Conservation (phyloP, 495 filamentous ascomycete genomes). For the Podospora didyma region DNA sequence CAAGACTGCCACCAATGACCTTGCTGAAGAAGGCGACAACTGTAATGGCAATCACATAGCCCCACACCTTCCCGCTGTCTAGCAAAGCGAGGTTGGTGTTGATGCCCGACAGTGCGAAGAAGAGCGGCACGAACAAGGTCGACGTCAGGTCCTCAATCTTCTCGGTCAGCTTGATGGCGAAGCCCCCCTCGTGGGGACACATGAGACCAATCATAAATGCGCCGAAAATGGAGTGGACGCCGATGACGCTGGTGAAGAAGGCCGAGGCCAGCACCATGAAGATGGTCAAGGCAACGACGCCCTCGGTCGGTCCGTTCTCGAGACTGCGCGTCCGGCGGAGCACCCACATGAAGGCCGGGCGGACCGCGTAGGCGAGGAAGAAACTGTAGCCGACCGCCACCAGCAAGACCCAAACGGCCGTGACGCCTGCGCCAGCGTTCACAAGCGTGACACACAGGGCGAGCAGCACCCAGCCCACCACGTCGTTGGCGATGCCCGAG, state of each 20-base stretch:
- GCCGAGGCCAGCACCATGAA: slow-evolving; percentile 73
- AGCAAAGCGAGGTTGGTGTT: slow-evolving; percentile 82
- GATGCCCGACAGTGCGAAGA: slow-evolving; percentile 89
- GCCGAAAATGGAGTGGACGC: slow-evolving; percentile 80
- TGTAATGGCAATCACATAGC: slow-evolving; percentile 82
- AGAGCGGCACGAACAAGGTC: slow-evolving; percentile 80
- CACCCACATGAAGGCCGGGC: slow-evolving; percentile 69
- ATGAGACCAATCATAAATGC: slow-evolving; percentile 81
- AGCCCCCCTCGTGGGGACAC: slow-evolving; percentile 86
- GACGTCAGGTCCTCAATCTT: slow-evolving; percentile 88
- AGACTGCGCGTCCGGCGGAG: slow-evolving; percentile 67
- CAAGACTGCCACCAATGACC: slow-evolving; percentile 73
- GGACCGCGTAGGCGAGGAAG: slow-evolving; percentile 69
- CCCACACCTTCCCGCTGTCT: slow-evolving; percentile 78
- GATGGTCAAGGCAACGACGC: slow-evolving; percentile 73
- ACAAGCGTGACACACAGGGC: slow-evolving; percentile 89
- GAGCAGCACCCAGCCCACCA: slow-evolving; percentile 82
- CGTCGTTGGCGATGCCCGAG: slow-evolving; percentile 90
- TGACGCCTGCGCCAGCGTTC: slow-evolving; percentile 77
- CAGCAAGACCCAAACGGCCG: slow-evolving; percentile 79
- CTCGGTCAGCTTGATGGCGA: slow-evolving; percentile 86
- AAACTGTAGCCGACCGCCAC: slow-evolving; percentile 67
- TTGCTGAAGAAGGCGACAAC: slow-evolving; percentile 79
- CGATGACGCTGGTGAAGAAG: slow-evolving; percentile 86
- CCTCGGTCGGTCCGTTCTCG: slow-evolving; percentile 82